Evolutionary conservation across 495 filamentous ascomycete genomes (phyloP).

Genomic region (Hyaloscypha finlandica): DNA sequence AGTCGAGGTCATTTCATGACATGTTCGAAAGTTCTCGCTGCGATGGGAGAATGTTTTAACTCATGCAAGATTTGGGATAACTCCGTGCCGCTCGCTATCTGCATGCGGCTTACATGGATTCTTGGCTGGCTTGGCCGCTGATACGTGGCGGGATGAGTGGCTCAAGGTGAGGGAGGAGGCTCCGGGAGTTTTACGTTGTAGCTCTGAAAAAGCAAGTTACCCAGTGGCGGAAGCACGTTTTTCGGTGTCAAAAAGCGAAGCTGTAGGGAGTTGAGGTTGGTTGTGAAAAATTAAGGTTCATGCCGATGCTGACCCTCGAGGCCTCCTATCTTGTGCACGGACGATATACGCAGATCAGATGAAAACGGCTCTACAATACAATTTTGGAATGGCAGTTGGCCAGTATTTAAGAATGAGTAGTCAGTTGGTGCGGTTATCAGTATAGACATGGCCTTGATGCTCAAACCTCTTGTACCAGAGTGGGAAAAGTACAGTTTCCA

Average conservation of each 20-base stretch:
- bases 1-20: neutral
- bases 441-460: conserved; percentile 24
- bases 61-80: neutral
- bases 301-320: neutral
- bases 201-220: neutral
- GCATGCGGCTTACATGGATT: conserved; percentile 9
- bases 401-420: neutral
- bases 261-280: neutral
- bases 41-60: neutral
- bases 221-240: neutral
- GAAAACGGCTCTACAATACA: neutral
- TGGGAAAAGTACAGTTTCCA: conserved; percentile 19
- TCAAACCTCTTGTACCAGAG: conserved; percentile 3
- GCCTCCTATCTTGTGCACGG: neutral
- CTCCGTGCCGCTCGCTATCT: neutral
- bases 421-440: conserved; percentile 1
- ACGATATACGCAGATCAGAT: neutral
- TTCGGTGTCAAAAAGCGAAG: neutral
- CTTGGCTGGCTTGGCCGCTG: conserved; percentile 9
- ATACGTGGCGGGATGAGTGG: neutral
- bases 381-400: no score
- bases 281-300: neutral
- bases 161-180: neutral
- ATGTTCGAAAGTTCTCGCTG: neutral
- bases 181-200: neutral